Evolutionary conservation across 306 rosid genomes (phyloP), one percentile per base, ranked within the genome.

Genomic region (Pterocarpus macrocarpus): DNA sequence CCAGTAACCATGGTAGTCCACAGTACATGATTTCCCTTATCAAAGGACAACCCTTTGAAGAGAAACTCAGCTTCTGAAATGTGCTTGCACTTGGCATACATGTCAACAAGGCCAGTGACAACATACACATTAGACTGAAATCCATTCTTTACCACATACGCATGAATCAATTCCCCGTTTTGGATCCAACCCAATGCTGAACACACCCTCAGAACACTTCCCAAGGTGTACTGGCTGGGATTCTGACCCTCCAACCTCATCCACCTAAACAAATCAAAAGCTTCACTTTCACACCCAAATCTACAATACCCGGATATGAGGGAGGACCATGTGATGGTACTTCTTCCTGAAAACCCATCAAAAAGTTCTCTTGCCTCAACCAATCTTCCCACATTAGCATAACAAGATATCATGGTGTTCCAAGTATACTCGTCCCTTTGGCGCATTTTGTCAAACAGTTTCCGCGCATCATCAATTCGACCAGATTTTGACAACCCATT

Each of bases 1-100:
- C 98, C 99, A n/a, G 97, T 87, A 74, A 93, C 87, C 99, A 93
- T 95, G 50, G 94, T 87, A 45, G 94, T 90, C 97, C 97, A 93
- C 64, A 88, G 75, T 43, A 93, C 98, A 82, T 88, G 87, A 79
- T 88, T 93, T 64, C 79, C 91, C 80, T 78, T 84, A 70, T 78
- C 89, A 75, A 41, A 38, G 11, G 83, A 44, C 81, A 90, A 78
- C 62, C 84, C 76, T 66, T 76, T 70, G 61, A 93, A 93, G 34
- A 93, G 89, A 78, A 69, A 57, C 80, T 89, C 98, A 4, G 94
- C 99, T 73, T 95, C 89, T 4, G 72, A 78, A 76, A 93, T 32
- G 73, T 82, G 67, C 85, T 81, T 89, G 84, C 98, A 91, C 89
- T 93, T 95, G 17, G 95, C 89, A 83, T 95, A 91, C 96, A 91